phyloP scores from a whole-genome alignment of 768 basidiomycete species.

The Agrocybe pediades region DNA sequence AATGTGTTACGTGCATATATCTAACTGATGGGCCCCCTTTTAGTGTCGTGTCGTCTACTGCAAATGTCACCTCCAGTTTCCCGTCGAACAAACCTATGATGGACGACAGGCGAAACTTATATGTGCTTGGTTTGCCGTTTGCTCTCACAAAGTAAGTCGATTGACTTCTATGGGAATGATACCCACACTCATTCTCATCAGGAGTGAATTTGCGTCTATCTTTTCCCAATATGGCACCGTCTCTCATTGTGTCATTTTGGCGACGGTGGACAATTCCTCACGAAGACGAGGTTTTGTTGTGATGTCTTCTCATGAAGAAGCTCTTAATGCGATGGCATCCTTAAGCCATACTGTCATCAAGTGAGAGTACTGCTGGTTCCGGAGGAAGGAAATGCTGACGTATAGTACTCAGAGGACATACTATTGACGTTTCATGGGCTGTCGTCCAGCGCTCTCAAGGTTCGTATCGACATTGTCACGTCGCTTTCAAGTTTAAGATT shows the following conservation, averaged over 20 bases:
- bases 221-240: conserved; percentile 72
- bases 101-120: conserved; percentile 76
- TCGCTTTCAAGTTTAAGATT: neutral
- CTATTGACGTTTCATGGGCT: conserved; percentile 84
- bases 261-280: conserved; percentile 82
- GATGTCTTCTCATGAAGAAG: conserved; percentile 75
- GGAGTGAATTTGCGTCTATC: conserved; percentile 57
- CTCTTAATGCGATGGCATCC: conserved; percentile 64
- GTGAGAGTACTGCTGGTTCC: conserved; percentile 34
- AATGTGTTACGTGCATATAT: conserved; percentile 18
- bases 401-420: conserved; percentile 54
- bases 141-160: conserved; percentile 68
- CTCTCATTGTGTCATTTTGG: conserved; percentile 77
- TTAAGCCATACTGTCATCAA: conserved; percentile 72
- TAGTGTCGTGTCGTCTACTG: conserved; percentile 42
- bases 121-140: conserved; percentile 83
- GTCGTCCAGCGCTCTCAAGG: conserved; percentile 87
- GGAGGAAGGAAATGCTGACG: conserved; percentile 2
- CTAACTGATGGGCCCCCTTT: neutral
- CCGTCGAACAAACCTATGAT: conserved; percentile 25
- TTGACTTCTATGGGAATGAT: neutral
- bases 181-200: conserved; percentile 18
- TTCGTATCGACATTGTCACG: conserved; percentile 21
- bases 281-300: conserved; percentile 84
- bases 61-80: conserved; percentile 21